Evolutionary conservation across 257 asterid species (phyloP).

Genomic region (Nicotiana otophora): DNA sequence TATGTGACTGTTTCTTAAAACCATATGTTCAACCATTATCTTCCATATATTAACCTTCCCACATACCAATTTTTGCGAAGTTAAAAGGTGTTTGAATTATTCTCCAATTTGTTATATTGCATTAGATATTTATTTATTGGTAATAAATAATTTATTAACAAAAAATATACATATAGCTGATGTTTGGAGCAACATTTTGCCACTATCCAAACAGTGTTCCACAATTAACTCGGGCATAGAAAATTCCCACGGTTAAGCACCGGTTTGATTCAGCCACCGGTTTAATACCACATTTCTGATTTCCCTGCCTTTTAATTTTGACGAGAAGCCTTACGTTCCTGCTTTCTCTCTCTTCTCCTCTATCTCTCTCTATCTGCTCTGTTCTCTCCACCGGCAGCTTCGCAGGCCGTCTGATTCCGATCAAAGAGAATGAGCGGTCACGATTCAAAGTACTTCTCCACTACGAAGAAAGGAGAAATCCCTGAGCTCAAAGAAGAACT

Average conservation of each 20-base stretch:
- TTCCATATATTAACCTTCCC: too few relatives aligned
- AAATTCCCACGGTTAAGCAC: background rate
- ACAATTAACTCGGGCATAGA: background rate
- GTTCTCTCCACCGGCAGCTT: slow-evolving; percentile 4
- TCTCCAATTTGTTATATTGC: too few relatives aligned
- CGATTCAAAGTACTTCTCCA: slow-evolving; percentile 96
- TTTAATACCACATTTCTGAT: background rate
- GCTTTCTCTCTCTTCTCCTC: background rate
- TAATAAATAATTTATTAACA: too few relatives aligned
- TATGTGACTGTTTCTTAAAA: too few relatives aligned
- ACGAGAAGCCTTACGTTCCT: background rate
- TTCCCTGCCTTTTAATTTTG: background rate
- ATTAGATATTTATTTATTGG: too few relatives aligned
- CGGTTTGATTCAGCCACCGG: slow-evolving; percentile 10
- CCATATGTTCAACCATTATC: too few relatives aligned
- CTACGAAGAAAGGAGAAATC: slow-evolving; percentile 98
- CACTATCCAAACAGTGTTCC: too few relatives aligned
- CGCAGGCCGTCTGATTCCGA: slow-evolving; percentile 1
- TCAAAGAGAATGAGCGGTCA: slow-evolving; percentile 80
- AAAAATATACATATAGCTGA: too few relatives aligned
- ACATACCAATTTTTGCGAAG: too few relatives aligned
- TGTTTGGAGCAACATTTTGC: too few relatives aligned
- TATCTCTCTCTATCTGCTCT: background rate
- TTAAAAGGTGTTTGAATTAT: too few relatives aligned
- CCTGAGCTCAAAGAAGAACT: slow-evolving; percentile 99